Base-by-base conservation (phyloP, 2,329 filamentous ascomycete genomes). In the Amylocarpus encephaloides region DNA sequence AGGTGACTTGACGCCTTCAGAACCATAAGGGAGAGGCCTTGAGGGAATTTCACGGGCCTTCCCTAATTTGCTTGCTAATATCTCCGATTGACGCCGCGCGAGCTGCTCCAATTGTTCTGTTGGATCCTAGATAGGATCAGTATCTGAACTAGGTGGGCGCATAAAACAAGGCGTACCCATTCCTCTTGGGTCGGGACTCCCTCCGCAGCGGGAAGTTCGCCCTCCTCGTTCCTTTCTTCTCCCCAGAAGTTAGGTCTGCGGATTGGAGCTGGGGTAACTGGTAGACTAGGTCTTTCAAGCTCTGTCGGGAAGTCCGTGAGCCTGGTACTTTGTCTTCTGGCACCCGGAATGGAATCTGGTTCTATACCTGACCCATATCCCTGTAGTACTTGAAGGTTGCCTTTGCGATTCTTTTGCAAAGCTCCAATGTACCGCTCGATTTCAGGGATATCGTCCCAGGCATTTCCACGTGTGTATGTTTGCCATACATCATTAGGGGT, bases 391-490 rank as follows among this genome's bases (percentile, higher is more conserved):
- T 66, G 64, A 45, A 65, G 61, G 36, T 64, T 63, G 18, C 62
- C 74, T 52, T 73, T 75, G 50, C 75, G 77, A 63, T 80, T 76
- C 66, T 83, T 82, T 60, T 86, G 82, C 49, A 95, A 73, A 47
- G 80, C 77, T 56, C 88, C 86, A 48, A 97, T 87, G 65, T 96
- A 98, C 56, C 80, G 79, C 62, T 88, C 83, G 61, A 98, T 98
- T 58, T 88, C 86, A 11, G 88, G 87, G 46, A 94, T 79, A 47
- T 88, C 87, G 62, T 98, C 93, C 93, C 93, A 98, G 13, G 89
- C 91, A 67, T 97, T 98, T 45, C 75, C 80, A 42, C 82, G 78
- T n/a, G 80, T 74, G 38, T 86, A 95, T 42, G 76, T 76, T 55
- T 81, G 78, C 87, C 88, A 95, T 16, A 82, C 77, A 61, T 84